phyloP scores from a whole-genome alignment of 148 eudicot genomes.

The Agrostemma githago region DNA sequence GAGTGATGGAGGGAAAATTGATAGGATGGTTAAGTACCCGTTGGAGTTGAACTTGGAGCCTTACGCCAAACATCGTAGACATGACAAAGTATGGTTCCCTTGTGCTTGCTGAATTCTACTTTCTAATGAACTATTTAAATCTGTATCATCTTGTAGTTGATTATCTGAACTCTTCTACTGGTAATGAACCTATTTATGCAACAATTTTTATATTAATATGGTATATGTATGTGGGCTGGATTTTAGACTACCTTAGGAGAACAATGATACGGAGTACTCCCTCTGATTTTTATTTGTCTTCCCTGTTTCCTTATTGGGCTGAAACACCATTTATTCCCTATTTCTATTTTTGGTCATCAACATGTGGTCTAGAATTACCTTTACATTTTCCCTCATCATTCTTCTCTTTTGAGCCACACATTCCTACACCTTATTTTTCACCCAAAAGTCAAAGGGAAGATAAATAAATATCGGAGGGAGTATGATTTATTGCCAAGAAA shows the following conservation, averaged over 20 bases:
- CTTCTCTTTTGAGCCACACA: too few relatives aligned
- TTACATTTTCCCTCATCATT: too few relatives aligned
- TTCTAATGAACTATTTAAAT: neutral
- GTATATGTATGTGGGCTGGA: neutral
- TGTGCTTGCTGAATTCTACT: neutral
- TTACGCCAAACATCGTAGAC: conserved; percentile 33
- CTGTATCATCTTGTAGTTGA: neutral
- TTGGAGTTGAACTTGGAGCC: conserved; percentile 67
- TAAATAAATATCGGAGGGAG: too few relatives aligned
- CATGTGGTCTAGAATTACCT: too few relatives aligned
- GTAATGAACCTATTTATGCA: neutral
- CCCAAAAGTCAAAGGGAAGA: too few relatives aligned
- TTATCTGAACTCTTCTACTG: neutral
- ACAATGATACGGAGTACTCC: too few relatives aligned
- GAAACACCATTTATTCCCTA: too few relatives aligned
- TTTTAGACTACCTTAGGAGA: neutral
- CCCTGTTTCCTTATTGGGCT: too few relatives aligned
- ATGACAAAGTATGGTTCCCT: conserved; percentile 43
- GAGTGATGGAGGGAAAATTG: conserved; percentile 82
- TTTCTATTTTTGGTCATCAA: too few relatives aligned
- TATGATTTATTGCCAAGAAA: neutral
- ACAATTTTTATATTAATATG: neutral
- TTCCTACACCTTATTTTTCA: too few relatives aligned
- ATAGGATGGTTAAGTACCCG: conserved; percentile 63
- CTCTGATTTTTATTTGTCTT: too few relatives aligned